Evolutionary conservation across 495 filamentous ascomycete genomes (phyloP).

Genomic region (Tuber indicum): DNA sequence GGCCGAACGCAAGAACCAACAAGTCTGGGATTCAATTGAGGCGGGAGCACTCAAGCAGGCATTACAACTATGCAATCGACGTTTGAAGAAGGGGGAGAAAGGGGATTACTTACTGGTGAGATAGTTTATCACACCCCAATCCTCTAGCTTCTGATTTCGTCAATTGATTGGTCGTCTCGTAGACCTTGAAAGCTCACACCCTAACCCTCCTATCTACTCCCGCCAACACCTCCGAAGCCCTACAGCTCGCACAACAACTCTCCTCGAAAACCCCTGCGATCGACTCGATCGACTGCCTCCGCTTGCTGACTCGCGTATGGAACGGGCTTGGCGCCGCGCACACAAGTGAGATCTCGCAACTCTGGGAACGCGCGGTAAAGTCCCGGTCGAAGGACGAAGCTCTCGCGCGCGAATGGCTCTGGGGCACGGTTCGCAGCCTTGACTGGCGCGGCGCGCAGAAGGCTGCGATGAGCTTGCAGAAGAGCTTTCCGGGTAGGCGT

Average conservation of each 20-base stretch:
- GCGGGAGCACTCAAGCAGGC: conserved; percentile 54
- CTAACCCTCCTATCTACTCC: conserved; percentile 47
- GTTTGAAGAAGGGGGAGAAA: conserved; percentile 57
- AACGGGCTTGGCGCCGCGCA: conserved; percentile 22
- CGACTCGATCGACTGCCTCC: conserved; percentile 48
- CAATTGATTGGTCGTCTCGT: conserved; percentile 18
- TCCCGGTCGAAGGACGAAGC: conserved; percentile 49
- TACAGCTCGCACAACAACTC: conserved; percentile 23
- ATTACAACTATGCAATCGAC: conserved; percentile 55
- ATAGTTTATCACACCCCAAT: background rate
- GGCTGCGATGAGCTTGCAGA: conserved; percentile 57
- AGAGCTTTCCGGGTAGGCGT: conserved; percentile 52
- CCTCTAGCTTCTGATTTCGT: conserved; percentile 1
- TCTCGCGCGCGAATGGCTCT: conserved; percentile 54
- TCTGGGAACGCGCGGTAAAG: conserved; percentile 56
- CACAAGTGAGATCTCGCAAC: conserved; percentile 40
- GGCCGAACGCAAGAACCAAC: conserved; percentile 52
- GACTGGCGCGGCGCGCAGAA: conserved; percentile 58
- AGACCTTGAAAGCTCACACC: conserved; percentile 54
- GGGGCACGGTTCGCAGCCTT: conserved; percentile 46
- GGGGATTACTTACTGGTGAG: conserved; percentile 42
- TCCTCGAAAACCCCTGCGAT: conserved; percentile 47
- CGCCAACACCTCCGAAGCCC: conserved; percentile 45
- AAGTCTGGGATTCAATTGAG: conserved; percentile 56
- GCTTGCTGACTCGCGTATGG: conserved; percentile 43